Base-by-base conservation (phyloP, 169 alveolate genomes). In the Miamiensis avidus region DNA sequence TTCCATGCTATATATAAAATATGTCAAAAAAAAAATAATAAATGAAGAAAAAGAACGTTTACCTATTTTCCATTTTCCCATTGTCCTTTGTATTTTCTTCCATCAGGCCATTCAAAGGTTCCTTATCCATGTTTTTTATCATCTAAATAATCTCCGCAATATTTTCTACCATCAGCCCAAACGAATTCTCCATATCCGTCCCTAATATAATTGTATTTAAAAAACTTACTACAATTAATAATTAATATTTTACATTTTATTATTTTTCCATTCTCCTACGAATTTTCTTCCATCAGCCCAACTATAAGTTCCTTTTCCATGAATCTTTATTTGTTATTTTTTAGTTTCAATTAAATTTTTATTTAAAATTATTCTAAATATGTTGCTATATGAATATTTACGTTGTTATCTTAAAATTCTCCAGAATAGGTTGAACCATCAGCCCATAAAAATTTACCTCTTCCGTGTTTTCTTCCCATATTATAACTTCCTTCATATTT, bases 81-180 rank as follows among this genome's bases (percentile, higher is more conserved):
- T 84, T 86, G 72, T 0, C 97, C 97, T 84, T 89, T 85, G 83
- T 94, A 94, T 29, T 76, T 82, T 69, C 95, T 88, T 29, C 93
- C 91, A 85, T 94, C 97, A 73, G 93, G 89, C 95, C 95, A 94
- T 20, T 82, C 86, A 86, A 90, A 93, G 72, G 83, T 85, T 1
- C 97, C 97, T 33, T 78, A 86, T 29, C 95, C 95, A 88, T 82
- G 91, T 78, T 93, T 93, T n/a, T 85, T 83, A 78, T 91, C 95
- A 89, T 89, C 91, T 75, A 89, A 89, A 31, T 89, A 83, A 64
- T 88, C 83, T 15, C 95, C 95, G 28, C 84, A 82, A 76, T 90
- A 89, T 75, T 88, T 82, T 72, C 92, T 88, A 0, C 96, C 94
- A 76, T 92, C 96, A n/a, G 89, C 87, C 96, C 96, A 92, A 31